Percentiles rank a stretch among this genome's conserved stretches.
These are phyloP conservation scores for Penicillium argentinense DNA, from an alignment of 495 filamentous ascomycete species.

Conservation along the genomic window DNA sequence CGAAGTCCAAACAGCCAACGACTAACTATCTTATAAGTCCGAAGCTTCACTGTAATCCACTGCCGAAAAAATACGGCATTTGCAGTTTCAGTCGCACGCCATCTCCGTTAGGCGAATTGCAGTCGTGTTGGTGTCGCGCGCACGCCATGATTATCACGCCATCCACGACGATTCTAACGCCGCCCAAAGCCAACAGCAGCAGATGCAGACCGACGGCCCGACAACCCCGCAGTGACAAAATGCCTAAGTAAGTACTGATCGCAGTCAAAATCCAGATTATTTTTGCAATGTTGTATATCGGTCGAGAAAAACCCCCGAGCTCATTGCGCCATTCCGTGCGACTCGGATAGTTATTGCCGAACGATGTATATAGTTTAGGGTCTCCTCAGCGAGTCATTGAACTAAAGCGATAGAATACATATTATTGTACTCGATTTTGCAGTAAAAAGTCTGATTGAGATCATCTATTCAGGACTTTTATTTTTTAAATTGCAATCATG, in stretches of 20 bases:
- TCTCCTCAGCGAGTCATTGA: no score
- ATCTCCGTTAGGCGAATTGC: conserved; percentile 6
- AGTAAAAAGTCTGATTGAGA: no score
- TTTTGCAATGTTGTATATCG: background rate
- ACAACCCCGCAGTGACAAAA: conserved; percentile 1
- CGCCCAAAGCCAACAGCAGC: background rate
- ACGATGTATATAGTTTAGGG: no score
- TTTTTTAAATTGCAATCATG: no score
- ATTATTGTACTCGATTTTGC: background rate
- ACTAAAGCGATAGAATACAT: no score
- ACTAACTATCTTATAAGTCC: no score
- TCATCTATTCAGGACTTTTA: no score
- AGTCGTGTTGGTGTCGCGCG: background rate
- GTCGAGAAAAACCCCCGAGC: background rate
- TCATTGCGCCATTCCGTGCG: background rate
- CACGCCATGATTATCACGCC: conserved; percentile 9
- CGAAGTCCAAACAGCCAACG: no score
- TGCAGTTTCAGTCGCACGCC: background rate
- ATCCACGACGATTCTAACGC: conserved; percentile 1
- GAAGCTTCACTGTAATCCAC: no score
- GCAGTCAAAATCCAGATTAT: background rate
- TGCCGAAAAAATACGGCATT: background rate
- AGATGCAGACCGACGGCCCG: background rate
- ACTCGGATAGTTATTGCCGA: background rate
- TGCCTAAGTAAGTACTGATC: background rate